phyloP scores from a whole-genome alignment of 2,329 filamentous ascomycete genomes.

The Helminthosporium solani region DNA sequence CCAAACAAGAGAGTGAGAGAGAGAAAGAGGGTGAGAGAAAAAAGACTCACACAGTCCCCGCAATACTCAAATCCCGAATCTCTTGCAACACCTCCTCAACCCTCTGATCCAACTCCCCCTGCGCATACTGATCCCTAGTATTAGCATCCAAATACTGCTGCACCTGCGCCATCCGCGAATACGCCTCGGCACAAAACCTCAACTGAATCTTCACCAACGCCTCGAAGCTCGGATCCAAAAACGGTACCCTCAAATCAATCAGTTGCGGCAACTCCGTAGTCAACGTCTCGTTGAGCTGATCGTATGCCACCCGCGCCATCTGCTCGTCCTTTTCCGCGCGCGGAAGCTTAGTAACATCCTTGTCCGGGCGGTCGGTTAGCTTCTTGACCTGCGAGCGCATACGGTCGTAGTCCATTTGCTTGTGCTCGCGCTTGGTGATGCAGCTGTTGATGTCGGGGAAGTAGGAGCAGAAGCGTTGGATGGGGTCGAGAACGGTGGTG shows the following conservation, averaged over 20 bases:
- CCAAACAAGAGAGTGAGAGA: background rate
- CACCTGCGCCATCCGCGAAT: constrained; percentile 96
- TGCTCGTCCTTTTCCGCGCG: constrained; percentile 95
- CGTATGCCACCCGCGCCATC: constrained; percentile 89
- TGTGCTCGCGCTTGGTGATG: constrained; percentile 98
- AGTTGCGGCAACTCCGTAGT: constrained; percentile 90
- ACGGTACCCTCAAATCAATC: constrained; percentile 94
- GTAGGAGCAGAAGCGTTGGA: constrained; percentile 94
- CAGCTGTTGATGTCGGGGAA: constrained; percentile 99
- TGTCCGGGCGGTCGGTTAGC: constrained; percentile 96
- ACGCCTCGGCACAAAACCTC: constrained; percentile 95
- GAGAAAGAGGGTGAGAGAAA: background rate
- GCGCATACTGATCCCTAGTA: constrained; percentile 92
- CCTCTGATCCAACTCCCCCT: constrained; percentile 83
- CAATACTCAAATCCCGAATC: constrained; percentile 94
- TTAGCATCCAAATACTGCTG: constrained; percentile 97
- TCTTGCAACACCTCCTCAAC: constrained; percentile 97
- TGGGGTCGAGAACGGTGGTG: constrained; percentile 92
- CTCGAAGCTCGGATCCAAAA: constrained; percentile 95
- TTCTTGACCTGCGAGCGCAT: constrained; percentile 96
- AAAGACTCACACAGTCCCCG: constrained; percentile 58
- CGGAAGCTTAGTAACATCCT: constrained; percentile 94
- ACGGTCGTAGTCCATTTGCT: constrained; percentile 96
- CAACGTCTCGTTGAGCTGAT: constrained; percentile 95
- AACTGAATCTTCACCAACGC: constrained; percentile 98